Percentiles rank a stretch among this genome's conserved stretches.
Conservation (phyloP, 805 yeast species). For the Saturnispora silvae region DNA sequence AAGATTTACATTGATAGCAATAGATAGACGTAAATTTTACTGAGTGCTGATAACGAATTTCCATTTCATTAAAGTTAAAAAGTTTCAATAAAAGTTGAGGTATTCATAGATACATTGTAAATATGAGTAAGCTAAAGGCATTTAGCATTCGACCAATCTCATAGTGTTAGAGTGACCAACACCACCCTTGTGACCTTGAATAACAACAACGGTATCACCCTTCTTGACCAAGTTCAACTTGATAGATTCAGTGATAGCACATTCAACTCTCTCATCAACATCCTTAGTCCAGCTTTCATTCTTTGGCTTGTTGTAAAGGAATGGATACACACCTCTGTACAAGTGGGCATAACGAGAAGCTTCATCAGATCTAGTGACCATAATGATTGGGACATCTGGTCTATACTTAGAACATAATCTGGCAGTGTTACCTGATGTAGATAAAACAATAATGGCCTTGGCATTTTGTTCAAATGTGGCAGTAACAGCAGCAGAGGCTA, state of each 20-base stretch:
- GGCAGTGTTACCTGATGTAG: constrained; percentile 91
- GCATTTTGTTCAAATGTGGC: constrained; percentile 95
- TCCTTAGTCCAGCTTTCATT: constrained; percentile 89
- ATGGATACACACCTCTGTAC: constrained; percentile 98
- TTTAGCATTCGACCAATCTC: constrained; percentile 42
- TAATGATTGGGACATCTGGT: constrained; percentile 93
- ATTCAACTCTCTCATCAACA: constrained; percentile 87
- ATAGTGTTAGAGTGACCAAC: constrained; percentile 98
- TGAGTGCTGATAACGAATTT: too few relatives aligned
- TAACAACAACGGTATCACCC: constrained; percentile 86
- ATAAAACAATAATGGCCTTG: constrained; percentile 91
- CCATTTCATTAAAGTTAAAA: too few relatives aligned
- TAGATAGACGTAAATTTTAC: too few relatives aligned
- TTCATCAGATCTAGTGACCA: constrained; percentile 92
- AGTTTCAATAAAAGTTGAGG: too few relatives aligned
- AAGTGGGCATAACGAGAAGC: constrained; percentile 94
- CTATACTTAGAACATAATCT: constrained; percentile 96
- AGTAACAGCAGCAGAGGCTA: constrained; percentile 93
- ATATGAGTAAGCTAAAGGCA: not conserved
- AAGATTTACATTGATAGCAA: too few relatives aligned
- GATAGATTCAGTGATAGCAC: constrained; percentile 85
- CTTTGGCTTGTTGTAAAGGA: constrained; percentile 59
- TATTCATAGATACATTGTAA: too few relatives aligned
- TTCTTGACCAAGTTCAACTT: constrained; percentile 73
- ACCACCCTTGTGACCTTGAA: constrained; percentile 99